Conservation (phyloP, 768 basidiomycete species). For the Boletus vinaceobasis region DNA sequence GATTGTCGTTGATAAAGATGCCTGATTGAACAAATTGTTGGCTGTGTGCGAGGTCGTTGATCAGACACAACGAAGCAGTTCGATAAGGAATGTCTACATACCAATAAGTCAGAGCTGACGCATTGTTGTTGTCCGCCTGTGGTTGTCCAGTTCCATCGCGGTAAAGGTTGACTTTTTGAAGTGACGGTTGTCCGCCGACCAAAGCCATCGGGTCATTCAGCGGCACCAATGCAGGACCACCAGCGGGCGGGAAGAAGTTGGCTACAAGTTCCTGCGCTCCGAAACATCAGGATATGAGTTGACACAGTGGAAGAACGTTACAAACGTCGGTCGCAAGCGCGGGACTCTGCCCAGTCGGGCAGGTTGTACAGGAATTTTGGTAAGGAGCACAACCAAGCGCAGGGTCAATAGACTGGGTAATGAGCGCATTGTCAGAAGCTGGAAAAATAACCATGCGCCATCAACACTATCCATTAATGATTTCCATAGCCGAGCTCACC, state of each 20-base stretch:
- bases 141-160: conserved; percentile 27
- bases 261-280: conserved; percentile 22
- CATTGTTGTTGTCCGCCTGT: conserved; percentile 20
- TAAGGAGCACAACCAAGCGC: conserved; percentile 23
- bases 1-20: conserved; percentile 23
- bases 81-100: not conserved
- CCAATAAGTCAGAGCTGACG: conserved; percentile 23
- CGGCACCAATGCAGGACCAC: conserved; percentile 24
- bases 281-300: not conserved
- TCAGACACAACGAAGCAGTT: not conserved
- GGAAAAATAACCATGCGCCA: not conserved
- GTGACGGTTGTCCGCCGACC: conserved; percentile 21
- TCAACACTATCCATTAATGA: not conserved
- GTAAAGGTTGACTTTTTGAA: conserved; percentile 27
- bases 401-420: conserved; percentile 26
- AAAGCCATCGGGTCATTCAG: conserved; percentile 27
- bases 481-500: conserved; percentile 6
- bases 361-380: conserved; percentile 27
- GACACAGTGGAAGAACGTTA: not conserved
- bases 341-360: conserved; percentile 14
- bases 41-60: conserved; percentile 1
- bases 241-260: conserved; percentile 21
- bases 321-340: conserved; percentile 25
- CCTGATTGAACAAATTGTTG: conserved; percentile 22
- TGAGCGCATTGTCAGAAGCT: conserved; percentile 28